Conservation (phyloP, 1,139 yeast genomes). For the Suhomyces choctaworum region DNA sequence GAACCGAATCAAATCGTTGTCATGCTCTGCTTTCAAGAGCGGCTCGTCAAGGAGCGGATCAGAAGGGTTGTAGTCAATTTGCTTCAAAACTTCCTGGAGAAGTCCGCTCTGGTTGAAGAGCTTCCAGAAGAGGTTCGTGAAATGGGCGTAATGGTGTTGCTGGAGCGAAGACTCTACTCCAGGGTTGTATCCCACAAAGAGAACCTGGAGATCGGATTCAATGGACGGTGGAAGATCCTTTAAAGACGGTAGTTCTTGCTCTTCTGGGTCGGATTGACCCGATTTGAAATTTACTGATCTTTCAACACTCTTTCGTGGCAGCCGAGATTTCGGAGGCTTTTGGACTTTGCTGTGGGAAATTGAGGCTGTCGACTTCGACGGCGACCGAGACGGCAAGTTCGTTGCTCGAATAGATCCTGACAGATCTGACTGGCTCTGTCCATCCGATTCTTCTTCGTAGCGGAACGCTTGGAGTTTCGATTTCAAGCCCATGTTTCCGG, state of each 20-base stretch:
- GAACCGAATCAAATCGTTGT: constrained; percentile 46
- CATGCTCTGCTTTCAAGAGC: constrained; percentile 37
- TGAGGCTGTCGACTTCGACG: too few relatives aligned
- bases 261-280: background rate
- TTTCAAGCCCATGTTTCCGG: too few relatives aligned
- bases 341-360: too few relatives aligned
- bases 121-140: constrained; percentile 69
- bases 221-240: constrained; percentile 39
- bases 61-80: constrained; percentile 2
- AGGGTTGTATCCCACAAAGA: constrained; percentile 77
- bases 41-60: constrained; percentile 18
- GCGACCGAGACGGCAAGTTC: too few relatives aligned
- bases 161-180: constrained; percentile 61
- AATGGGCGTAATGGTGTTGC: constrained; percentile 78
- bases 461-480: too few relatives aligned
- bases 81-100: constrained; percentile 27
- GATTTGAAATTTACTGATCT: too few relatives aligned
- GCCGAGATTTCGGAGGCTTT: too few relatives aligned
- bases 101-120: constrained; percentile 55
- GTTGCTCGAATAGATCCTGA: too few relatives aligned
- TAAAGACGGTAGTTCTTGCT: too few relatives aligned
- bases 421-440: too few relatives aligned
- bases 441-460: too few relatives aligned
- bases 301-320: too few relatives aligned
- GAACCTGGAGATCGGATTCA: constrained; percentile 34